Evolutionary conservation across 2,329 filamentous ascomycete genomes (phyloP).

Genomic region (Plenodomus tracheiphilus): DNA sequence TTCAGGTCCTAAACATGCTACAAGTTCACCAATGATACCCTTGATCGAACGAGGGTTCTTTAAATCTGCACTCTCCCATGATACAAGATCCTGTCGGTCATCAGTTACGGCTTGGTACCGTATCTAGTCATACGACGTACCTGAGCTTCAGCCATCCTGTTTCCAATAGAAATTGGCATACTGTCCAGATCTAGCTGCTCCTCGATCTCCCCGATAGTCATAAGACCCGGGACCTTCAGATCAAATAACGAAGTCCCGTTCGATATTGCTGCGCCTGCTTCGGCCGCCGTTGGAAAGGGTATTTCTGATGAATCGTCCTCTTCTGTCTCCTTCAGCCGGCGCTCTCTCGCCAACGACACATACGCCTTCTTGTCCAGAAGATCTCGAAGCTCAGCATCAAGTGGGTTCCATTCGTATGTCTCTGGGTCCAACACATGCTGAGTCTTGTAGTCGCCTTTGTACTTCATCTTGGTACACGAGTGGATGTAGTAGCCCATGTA

Average conservation of each 20-base stretch:
- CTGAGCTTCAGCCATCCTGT: constrained; percentile 35
- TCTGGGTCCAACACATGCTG: constrained; percentile 75
- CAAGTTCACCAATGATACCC: constrained; percentile 67
- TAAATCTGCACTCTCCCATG: constrained; percentile 62
- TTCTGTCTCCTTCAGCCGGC: constrained; percentile 21
- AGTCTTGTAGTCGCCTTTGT: constrained; percentile 79
- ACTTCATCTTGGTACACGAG: constrained; percentile 78
- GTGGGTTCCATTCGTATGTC: constrained; percentile 62
- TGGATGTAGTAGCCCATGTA: constrained; percentile 87
- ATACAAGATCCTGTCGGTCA: constrained; percentile 55
- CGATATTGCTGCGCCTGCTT: constrained; percentile 40
- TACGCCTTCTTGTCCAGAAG: constrained; percentile 62
- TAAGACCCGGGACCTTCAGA: constrained; percentile 69
- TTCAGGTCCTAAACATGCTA: constrained; percentile 67
- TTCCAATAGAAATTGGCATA: constrained; percentile 58
- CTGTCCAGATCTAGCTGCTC: constrained; percentile 59
- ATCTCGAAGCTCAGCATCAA: constrained; percentile 58
- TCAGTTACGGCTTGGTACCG: constrained; percentile 42
- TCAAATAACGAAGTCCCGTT: constrained; percentile 57
- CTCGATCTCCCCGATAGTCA: constrained; percentile 58
- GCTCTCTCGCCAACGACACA: constrained; percentile 47
- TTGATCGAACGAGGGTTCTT: constrained; percentile 59
- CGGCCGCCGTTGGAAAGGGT: constrained; percentile 29
- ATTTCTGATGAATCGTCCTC: constrained; percentile 24
- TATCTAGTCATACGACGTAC: constrained; percentile 33